Percentiles rank a stretch among this genome's conserved stretches.
Evolutionary conservation across 1,139 yeast species (phyloP).

Genomic region (Diutina scorzettiae): DNA sequence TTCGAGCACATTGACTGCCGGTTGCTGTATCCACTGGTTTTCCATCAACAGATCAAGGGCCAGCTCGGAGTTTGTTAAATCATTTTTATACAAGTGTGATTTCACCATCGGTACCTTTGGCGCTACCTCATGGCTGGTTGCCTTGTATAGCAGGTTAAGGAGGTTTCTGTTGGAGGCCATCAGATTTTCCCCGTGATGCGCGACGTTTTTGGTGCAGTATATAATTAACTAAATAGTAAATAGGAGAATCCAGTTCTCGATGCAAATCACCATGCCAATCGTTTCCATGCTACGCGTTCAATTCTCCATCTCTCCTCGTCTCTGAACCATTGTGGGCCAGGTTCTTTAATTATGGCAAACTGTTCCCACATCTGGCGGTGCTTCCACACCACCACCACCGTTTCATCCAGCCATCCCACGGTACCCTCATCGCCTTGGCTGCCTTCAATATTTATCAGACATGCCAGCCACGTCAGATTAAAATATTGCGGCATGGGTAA

Average conservation of each 20-base stretch:
- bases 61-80: background rate
- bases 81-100: background rate
- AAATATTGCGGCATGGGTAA: constrained; percentile 57
- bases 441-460: constrained; percentile 39
- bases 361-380: constrained; percentile 73
- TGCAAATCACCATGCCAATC: constrained; percentile 1
- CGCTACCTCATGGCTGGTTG: constrained; percentile 2
- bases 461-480: constrained; percentile 83
- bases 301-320: constrained; percentile 2
- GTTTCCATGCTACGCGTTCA: constrained; percentile 2
- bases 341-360: constrained; percentile 49
- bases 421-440: constrained; percentile 49
- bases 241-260: constrained; percentile 4
- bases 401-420: constrained; percentile 67
- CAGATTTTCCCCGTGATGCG: no score
- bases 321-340: background rate
- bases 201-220: no score
- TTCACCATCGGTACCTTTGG: constrained; percentile 3
- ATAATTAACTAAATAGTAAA: no score
- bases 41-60: constrained; percentile 2
- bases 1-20: background rate
- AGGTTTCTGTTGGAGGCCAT: constrained; percentile 2
- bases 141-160: background rate
- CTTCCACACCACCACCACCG: constrained; percentile 63
- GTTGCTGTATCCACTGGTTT: constrained; percentile 1